Conservation (phyloP, 345 rosid genomes). For the Corchorus capsularis region DNA sequence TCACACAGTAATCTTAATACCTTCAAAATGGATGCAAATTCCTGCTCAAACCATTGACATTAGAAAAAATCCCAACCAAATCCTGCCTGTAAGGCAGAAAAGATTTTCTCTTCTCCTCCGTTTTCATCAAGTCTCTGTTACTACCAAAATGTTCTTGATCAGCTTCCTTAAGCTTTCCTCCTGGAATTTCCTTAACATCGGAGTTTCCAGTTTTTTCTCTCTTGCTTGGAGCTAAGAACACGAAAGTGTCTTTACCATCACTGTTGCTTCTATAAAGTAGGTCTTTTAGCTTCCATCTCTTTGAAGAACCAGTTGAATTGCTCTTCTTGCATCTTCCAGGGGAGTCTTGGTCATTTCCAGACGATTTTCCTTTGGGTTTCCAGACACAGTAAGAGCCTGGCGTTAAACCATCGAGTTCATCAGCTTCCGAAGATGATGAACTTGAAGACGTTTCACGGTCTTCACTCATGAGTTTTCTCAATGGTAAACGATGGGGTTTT, state of each 20-base stretch:
- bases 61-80: constrained; percentile 48
- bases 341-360: constrained; percentile 15
- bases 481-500: constrained; percentile 36
- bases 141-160: constrained; percentile 16
- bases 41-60: constrained; percentile 50
- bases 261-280: constrained; percentile 54
- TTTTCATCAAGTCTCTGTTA: constrained; percentile 22
- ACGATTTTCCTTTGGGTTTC: constrained; percentile 44
- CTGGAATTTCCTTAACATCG: constrained; percentile 11
- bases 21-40: constrained; percentile 61
- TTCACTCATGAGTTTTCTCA: constrained; percentile 53
- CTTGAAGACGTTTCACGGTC: constrained; percentile 54
- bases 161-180: constrained; percentile 1
- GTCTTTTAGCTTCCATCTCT: constrained; percentile 71
- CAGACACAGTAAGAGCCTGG: constrained; percentile 72
- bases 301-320: constrained; percentile 56
- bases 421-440: constrained; percentile 57
- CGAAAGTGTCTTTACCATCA: constrained; percentile 52
- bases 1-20: constrained; percentile 3
- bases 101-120: constrained; percentile 47
- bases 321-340: constrained; percentile 52
- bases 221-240: constrained; percentile 41
- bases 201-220: constrained; percentile 6
- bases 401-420: constrained; percentile 49
- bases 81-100: constrained; percentile 55